Base-by-base conservation (phyloP, 371 early-diverging fungal species). In the Rhizopus sp. region DNA sequence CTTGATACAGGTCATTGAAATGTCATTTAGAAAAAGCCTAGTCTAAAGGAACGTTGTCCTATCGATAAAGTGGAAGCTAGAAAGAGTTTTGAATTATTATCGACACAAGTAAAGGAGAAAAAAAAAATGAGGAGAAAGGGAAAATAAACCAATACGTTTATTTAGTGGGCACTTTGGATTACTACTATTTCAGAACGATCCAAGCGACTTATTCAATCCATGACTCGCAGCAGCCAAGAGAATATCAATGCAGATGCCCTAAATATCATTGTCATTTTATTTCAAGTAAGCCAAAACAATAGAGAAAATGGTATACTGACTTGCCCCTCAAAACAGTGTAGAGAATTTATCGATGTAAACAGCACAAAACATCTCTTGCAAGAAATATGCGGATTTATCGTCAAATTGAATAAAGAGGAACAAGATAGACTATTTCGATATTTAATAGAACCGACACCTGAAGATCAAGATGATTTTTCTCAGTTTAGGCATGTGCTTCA, bases 251-350 rank as follows among this genome's bases (percentile, higher is more conserved):
- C 49, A 6, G 16, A 40, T 4, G 53, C 66, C 9, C 13, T 73
- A 7, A 70, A 71, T 50, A 48, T 63, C 7, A 51, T 77, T 5
- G 59, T 77, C 8, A 69, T 71, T 12, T 16, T 71, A 53, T 77
- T 73, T 34, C 77, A 73, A 60, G 73, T 69, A 65, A 49, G 15
- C 29, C 7, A 17, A 16, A 17, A 17, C 32, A 41, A 23, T 9
- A 51, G 15, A 33, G 12, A 17, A 5, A 5, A 23, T 29, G 29
- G 10, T 54, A 12, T 30, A 5, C 8, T 38, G 10, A 33, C n/a
- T 30, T 13, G n/a, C 16, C 47, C 33, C 35, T 45, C 42, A 41
- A 35, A 0, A 13, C 46, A 69, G 76, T 72, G 66, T 44, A 44
- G 64, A n/a, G 15, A 12, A 7, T 65, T 62, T 23, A 17, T 63